Evolutionary conservation across 1,284 basidiomycete genomes (phyloP), one percentile per base, ranked within the genome.

Genomic region (Wallemia ichthyophaga): DNA sequence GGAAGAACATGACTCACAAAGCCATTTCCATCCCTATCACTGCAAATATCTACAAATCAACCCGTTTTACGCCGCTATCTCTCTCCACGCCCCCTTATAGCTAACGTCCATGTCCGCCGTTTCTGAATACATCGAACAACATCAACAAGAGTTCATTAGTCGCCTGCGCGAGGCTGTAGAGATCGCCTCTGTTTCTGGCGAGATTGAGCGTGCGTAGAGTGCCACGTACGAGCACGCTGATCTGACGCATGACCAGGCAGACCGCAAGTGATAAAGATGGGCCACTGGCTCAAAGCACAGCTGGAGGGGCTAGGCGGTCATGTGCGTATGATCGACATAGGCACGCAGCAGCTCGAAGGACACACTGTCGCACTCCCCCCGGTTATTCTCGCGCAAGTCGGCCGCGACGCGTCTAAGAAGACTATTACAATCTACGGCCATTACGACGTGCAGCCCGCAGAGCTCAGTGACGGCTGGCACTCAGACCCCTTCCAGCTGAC

Each of bases 401-500:
- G 70, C 28, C 64, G 63, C 24, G 71, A 72, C 62, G 64, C 69
- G 9, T 65, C 64, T 57, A 69, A 69, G 64, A 71, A 71, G 67
- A 73, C 71, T 1, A 69, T 73, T 11, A 75, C 78, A 61, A 75
- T 95, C 62, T 71, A 71, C 62, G 69, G 69, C 25, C 69, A 71
- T 66, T 68, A 66, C 63, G 70, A 72, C 56, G 71, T 71, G n/a
- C 70, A 73, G 64, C 71, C 71, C 17, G 55, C 55, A 7, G 25
- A 56, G 24, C 19, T 17, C 19, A 26, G 25, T 24, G 91, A 95
- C 66, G 88, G 88, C 28, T 92, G 91, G 91, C 72, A 82, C 65
- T 83, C 84, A 21, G 82, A 92, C 62, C 94, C 94, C 0, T 98
- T 96, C 73, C 76, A 73, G 58, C 78, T 98, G 53, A 78, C 78